Conservation (phyloP, 192 early-diverging fungal genomes). For the Phycomyces blakesleeanus region DNA sequence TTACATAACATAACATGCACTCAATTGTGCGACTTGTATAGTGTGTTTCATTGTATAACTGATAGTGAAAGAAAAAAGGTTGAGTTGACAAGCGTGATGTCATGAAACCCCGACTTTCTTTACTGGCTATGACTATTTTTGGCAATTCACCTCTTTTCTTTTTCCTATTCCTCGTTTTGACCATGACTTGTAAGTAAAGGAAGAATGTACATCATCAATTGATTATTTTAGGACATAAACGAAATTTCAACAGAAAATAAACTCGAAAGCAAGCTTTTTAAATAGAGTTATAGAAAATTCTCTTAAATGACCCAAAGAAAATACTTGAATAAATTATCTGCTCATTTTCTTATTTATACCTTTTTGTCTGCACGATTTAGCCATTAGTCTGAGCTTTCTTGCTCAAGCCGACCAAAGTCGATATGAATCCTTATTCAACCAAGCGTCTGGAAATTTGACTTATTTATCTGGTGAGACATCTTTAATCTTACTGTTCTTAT, state of each 20-base stretch:
- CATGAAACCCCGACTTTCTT: background rate
- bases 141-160: background rate
- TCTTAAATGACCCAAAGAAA: background rate
- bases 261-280: too few relatives aligned
- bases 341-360: background rate
- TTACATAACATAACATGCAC: too few relatives aligned
- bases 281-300: too few relatives aligned
- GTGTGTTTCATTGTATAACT: too few relatives aligned
- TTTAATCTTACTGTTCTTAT: background rate
- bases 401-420: constrained; percentile 35
- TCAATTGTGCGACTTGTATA: too few relatives aligned
- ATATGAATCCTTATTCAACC: constrained; percentile 36
- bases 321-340: background rate
- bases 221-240: too few relatives aligned
- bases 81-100: background rate
- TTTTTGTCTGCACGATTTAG: constrained; percentile 5
- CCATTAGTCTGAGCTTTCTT: constrained; percentile 40
- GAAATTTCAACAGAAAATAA: too few relatives aligned
- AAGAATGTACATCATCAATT: too few relatives aligned
- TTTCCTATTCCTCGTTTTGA: background rate
- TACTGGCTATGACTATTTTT: background rate
- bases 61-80: background rate
- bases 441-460: constrained; percentile 10
- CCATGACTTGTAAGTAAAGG: too few relatives aligned
- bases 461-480: constrained; percentile 26